Evolutionary conservation across 768 basidiomycete species (phyloP).

Genomic region (Royoungia palumana): DNA sequence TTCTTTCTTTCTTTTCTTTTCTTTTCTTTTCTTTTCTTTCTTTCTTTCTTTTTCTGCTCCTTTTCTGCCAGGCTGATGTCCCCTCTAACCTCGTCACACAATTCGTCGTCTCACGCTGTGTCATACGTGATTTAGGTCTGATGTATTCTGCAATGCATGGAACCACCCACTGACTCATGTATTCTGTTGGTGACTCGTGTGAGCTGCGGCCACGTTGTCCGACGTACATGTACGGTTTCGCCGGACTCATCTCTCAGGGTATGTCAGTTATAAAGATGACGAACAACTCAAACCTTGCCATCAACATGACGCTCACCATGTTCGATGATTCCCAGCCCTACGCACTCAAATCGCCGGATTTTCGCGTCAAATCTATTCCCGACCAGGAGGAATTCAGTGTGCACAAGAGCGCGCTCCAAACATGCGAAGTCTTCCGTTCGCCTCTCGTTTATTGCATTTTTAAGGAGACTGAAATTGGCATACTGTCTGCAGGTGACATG

Average conservation of each 20-base stretch:
- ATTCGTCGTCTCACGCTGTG: constrained; percentile 36
- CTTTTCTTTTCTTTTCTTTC: neutral
- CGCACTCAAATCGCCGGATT: constrained; percentile 48
- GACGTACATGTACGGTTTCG: neutral
- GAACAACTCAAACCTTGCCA: neutral
- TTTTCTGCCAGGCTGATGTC: constrained; percentile 32
- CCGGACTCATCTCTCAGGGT: too few relatives aligned
- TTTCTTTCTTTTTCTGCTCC: constrained; percentile 22
- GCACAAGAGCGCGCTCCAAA: constrained; percentile 44
- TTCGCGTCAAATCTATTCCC: constrained; percentile 50
- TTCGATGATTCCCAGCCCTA: constrained; percentile 29
- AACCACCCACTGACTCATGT: constrained; percentile 18
- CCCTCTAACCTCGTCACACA: constrained; percentile 31
- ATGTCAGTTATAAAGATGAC: constrained; percentile 10
- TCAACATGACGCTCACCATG: constrained; percentile 8
- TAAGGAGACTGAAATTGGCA: constrained; percentile 8
- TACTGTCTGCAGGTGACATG: constrained; percentile 66
- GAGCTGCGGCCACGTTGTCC: constrained; percentile 16
- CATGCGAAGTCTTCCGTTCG: constrained; percentile 66
- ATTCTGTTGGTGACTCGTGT: constrained; percentile 7
- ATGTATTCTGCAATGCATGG: constrained; percentile 39
- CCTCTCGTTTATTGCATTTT: constrained; percentile 9
- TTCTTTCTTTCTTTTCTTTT: constrained; percentile 21
- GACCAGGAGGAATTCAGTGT: constrained; percentile 52
- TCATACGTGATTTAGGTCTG: constrained; percentile 40